Base-by-base conservation (phyloP, 805 yeast species). In the Pichia nanzhaoensis region DNA sequence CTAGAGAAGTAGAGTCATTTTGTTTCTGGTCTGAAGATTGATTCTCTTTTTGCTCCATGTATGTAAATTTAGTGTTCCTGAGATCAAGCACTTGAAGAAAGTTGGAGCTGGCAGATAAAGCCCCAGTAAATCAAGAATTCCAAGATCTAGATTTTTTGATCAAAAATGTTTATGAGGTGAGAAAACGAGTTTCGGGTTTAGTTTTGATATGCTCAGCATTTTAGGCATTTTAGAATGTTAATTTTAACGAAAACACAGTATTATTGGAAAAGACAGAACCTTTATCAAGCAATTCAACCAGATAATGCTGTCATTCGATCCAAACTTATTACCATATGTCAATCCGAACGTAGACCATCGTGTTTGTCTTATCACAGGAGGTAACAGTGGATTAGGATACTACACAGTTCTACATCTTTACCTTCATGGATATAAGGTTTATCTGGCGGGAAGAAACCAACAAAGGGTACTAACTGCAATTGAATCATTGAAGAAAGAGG, bases 351-450 rank as follows among this genome's bases (percentile, higher is more conserved):
- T 50, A 3, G 77, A 74, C 22, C 69, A 85, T 37, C 71, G 78
- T 46, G 80, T 84, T 4, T 89, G 86, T 2, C 65, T 87, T 6
- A 78, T 87, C 27, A 82, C 93, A 0, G 95, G 95, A 2, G 95
- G 93, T 5, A 84, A 81, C 54, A 74, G 83, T 45, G 95, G 95
- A 0, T 75, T 84, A 17, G 95, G 96, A 10, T 86, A 75, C 69
- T 83, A 71, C 58, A 80, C 90, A 0, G 86, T 79, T 8, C 67
- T 85, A 20, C 90, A 85, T 55, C 69, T 87, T 5, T 85, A 82
- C 55, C 67, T 84, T 41, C 95, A 86, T 60, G 96, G 96, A 0
- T 84, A 75, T 58, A 67, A 71, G 8, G 81, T 87, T 3, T 87
- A 86, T 57, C 67, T 87, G 32, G 87, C 84, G 3, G 91, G 95